Evolutionary conservation across 2,329 filamentous ascomycete species (phyloP), one percentile per base, ranked within the genome.

Genomic region (Rhinocladiella mackenziei): DNA sequence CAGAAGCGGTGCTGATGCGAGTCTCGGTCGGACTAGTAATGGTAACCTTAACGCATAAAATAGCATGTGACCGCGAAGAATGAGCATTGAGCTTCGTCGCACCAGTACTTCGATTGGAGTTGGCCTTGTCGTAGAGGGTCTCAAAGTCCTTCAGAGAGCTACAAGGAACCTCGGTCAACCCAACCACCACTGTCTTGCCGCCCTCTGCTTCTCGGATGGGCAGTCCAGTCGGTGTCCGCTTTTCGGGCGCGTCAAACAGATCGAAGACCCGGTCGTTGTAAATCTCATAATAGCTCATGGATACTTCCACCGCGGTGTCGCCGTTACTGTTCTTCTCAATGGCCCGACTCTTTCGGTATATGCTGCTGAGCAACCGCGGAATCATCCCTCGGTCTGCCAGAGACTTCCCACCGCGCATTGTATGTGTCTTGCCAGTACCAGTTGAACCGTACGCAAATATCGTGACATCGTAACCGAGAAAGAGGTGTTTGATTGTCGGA

Each of bases 201-300:
- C 85, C 83, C 59, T 89, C 89, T 14, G 55, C 53, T 60, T 95
- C 89, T 18, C 89, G 78, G 17, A 95, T 77, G 2, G 86, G 86
- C 18, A 95, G 70, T 0, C 89, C 89, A 0, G 85, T 77, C 1
- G 86, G 72, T 0, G 85, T 89, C 38, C 92, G 84, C 70, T 89
- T 94, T 64, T 96, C 89, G 0, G 83, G 84, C 0, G 88, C 74
- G 62, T 95, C 86, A 55, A 96, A 87, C 22, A 96, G 72, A 62
- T 96, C 89, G 60, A 83, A 95, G 14, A 95, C 89, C 62, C 91
- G 91, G 70, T 96, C 89, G 64, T 94, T 95, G 68, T 96, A 96
- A 55, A 96, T 95, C 64, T 96, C 89, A 68, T 94, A 95, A 68
- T 96, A 96, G 19, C 86, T 89, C 59, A 96, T 75, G 9, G 80